phyloP scores from a whole-genome alignment of 2,329 filamentous ascomycete species.

The Cladophialophora exuberans region DNA sequence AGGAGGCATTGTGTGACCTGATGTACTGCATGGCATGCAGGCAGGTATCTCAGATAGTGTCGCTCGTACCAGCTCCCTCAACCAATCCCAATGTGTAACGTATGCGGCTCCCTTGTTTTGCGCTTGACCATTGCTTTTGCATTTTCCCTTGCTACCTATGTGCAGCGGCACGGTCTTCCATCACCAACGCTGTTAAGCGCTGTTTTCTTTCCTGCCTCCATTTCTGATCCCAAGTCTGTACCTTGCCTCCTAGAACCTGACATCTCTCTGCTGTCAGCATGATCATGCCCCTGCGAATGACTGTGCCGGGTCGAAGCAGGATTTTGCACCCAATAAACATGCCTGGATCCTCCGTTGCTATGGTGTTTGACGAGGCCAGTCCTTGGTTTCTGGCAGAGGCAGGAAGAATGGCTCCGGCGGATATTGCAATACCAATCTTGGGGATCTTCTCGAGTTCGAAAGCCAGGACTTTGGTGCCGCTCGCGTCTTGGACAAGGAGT shows the following conservation, averaged over 20 bases:
- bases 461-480: slow-evolving; percentile 69
- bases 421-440: slow-evolving; percentile 58
- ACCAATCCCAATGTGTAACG: too few species aligned
- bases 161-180: slow-evolving; percentile 37
- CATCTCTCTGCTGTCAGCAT: slow-evolving; percentile 72
- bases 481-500: slow-evolving; percentile 78
- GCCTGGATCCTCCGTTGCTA: slow-evolving; percentile 39
- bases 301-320: slow-evolving; percentile 65
- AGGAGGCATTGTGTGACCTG: not conserved
- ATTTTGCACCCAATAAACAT: slow-evolving; percentile 83
- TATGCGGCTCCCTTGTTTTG: not conserved
- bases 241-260: slow-evolving; percentile 81
- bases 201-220: slow-evolving; percentile 76
- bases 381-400: not conserved
- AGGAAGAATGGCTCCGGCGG: slow-evolving; percentile 16
- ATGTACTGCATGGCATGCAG: too few species aligned
- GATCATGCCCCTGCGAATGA: slow-evolving; percentile 75
- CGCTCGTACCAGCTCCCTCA: too few species aligned
- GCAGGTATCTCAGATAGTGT: too few species aligned
- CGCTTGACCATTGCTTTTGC: not conserved
- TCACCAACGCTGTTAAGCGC: slow-evolving; percentile 64
- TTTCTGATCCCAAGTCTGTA: slow-evolving; percentile 76
- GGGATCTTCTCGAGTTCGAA: slow-evolving; percentile 72
- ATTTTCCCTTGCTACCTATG: not conserved
- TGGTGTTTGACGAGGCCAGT: not conserved